phyloP scores from a whole-genome alignment of 345 rosid genomes.

The Dipteronia dyeriana region DNA sequence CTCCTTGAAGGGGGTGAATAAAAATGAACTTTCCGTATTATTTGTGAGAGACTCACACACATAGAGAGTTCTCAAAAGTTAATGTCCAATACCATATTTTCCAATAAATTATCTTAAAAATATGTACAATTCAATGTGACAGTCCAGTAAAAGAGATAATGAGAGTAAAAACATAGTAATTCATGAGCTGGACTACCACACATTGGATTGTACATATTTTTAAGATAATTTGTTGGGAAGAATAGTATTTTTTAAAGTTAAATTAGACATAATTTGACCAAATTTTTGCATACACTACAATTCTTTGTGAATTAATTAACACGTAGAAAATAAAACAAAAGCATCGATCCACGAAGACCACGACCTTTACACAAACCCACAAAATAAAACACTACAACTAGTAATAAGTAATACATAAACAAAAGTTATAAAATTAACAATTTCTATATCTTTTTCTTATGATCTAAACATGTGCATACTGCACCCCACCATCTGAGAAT shows the following conservation, averaged over 20 bases:
- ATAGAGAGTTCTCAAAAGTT: background rate
- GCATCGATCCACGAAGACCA: background rate
- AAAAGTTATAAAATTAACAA: background rate
- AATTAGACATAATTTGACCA: too few species aligned
- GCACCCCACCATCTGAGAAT: slow-evolving; percentile 43
- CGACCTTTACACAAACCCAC: slow-evolving; percentile 17
- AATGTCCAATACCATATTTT: too few species aligned
- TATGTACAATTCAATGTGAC: too few species aligned
- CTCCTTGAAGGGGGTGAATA: too few species aligned
- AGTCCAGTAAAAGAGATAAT: too few species aligned
- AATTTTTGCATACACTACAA: background rate
- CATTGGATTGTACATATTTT: too few species aligned
- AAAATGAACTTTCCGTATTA: too few species aligned
- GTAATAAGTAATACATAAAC: background rate
- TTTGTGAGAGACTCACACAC: background rate
- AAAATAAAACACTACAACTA: background rate
- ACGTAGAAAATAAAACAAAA: background rate
- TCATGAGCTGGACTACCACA: too few species aligned
- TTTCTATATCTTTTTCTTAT: slow-evolving; percentile 20
- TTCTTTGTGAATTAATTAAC: slow-evolving; percentile 7
- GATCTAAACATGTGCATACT: slow-evolving; percentile 62
- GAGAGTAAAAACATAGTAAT: too few species aligned
- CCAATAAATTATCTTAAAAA: too few species aligned
- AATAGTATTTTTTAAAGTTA: too few species aligned
- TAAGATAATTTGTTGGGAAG: too few species aligned